Percentiles rank a stretch among this genome's conserved stretches.
phyloP scores from a whole-genome alignment of 148 eudicot genomes.

The Nepenthes gracilis region DNA sequence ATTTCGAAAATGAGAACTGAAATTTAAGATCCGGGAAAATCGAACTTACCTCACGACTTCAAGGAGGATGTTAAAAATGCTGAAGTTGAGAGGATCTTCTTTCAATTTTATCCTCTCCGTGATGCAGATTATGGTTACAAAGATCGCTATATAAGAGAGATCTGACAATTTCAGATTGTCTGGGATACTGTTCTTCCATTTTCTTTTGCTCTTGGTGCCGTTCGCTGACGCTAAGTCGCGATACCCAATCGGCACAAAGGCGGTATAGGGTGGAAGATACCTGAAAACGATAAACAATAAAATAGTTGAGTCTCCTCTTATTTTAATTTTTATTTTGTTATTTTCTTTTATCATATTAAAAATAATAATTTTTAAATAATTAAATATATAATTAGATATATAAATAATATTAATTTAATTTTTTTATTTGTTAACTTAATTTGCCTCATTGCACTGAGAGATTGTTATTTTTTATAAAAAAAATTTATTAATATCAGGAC shows the following conservation, averaged over 20 bases:
- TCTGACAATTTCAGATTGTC: conserved; percentile 42
- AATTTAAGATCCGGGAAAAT: neutral
- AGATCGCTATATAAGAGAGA: conserved; percentile 32
- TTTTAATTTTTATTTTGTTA: too few species aligned
- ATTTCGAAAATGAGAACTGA: too few species aligned
- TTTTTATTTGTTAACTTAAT: too few species aligned
- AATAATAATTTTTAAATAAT: too few species aligned
- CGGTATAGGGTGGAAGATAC: conserved; percentile 34
- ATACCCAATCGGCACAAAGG: conserved; percentile 11
- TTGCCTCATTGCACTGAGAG: too few species aligned
- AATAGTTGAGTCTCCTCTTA: too few species aligned
- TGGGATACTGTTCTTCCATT: neutral
- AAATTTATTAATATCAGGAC: too few species aligned
- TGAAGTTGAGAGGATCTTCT: conserved; percentile 59
- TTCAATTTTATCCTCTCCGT: conserved; percentile 40
- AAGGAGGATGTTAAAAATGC: conserved; percentile 32
- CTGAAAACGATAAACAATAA: conserved; percentile 7
- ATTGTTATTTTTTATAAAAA: too few species aligned
- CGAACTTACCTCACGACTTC: conserved; percentile 50
- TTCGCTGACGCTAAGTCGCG: conserved; percentile 6
- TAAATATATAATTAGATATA: too few species aligned
- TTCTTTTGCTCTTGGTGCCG: conserved; percentile 4
- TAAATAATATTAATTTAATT: too few species aligned
- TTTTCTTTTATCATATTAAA: too few species aligned
- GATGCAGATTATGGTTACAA: conserved; percentile 39